Evolutionary conservation across 2,329 filamentous ascomycete genomes (phyloP), one percentile per base, ranked within the genome.

Genomic region (Lecanicillium sp.): DNA sequence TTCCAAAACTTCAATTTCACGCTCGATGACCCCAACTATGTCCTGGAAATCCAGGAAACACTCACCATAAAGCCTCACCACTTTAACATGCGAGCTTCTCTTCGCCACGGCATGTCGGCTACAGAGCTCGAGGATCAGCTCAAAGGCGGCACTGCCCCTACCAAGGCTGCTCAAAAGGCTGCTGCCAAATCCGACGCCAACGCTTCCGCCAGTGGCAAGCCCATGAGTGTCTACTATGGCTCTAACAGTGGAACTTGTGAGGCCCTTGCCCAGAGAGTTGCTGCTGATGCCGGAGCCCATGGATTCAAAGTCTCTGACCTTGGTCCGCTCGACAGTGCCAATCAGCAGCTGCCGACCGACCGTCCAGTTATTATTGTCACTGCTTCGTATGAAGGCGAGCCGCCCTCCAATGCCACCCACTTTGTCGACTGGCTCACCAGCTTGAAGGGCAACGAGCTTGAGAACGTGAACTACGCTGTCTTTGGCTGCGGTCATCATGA

Each of bases 191-290:
- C 45, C 19, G 32, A 35, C 11, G 39, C 17, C 3, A 35, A 33
- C 6, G 29, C 23, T 8, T n/a, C 45, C 8, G 41, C 42, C 12
- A 27, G 38, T 11, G 65, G 64, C 19, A 70, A 69, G 50, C 73
- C 72, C 0, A 62, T 90, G 54, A 76, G 76, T n/a, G 75, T 90
- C 17, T 76, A 83, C 36, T 90, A 86, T 58, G 86, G 86, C 2
- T 86, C 82, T 15, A 87, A 88, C 59, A 81, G 79, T 2, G 86
- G 86, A 0, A 90, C 86, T 2, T 90, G 86, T 60, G 83, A 89
- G 62, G 72, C 80, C 1, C 72, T 89, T 38, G 81, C 85, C 1
- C 75, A 83, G 52, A 71, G 77, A 23, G 61, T 89, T 10, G 81
- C 81, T 1, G 69, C 73, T 8, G 75, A 81, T 56, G 83, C 83